Conservation (phyloP, 805 yeast genomes). For the Saccharomycopsis amapae region DNA sequence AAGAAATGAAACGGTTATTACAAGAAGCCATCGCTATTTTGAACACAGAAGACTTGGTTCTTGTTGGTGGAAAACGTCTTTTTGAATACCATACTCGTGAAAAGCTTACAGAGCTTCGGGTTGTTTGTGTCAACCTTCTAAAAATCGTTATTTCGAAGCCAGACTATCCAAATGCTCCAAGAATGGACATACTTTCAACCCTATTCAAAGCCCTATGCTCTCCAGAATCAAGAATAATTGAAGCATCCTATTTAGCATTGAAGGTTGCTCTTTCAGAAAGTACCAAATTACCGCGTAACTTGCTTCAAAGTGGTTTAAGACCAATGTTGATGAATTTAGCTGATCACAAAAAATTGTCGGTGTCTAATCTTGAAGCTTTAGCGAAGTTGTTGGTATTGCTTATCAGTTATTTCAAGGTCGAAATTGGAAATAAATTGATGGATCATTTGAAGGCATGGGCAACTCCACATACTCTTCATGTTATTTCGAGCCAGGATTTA, state of each 20-base stretch:
- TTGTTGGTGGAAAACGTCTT: constrained; percentile 72
- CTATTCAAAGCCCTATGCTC: constrained; percentile 90
- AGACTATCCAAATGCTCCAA: constrained; percentile 69
- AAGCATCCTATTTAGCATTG: constrained; percentile 87
- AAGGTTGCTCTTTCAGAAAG: constrained; percentile 77
- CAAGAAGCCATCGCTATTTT: constrained; percentile 89
- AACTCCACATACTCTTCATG: constrained; percentile 67
- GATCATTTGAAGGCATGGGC: constrained; percentile 98
- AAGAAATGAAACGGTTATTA: constrained; percentile 75
- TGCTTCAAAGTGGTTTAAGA: constrained; percentile 88
- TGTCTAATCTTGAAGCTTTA: constrained; percentile 83
- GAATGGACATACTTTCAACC: constrained; percentile 82
- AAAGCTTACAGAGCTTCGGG: constrained; percentile 77
- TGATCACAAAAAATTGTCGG: constrained; percentile 84
- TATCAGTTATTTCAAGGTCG: constrained; percentile 94
- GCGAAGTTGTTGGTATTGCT: constrained; percentile 79
- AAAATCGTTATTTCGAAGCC: constrained; percentile 80
- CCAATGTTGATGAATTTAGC: constrained; percentile 95
- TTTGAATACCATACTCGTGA: constrained; percentile 83
- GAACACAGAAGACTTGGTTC: constrained; percentile 94
- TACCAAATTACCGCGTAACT: constrained; percentile 84
- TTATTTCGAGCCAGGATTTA: constrained; percentile 69
- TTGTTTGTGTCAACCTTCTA: constrained; percentile 80
- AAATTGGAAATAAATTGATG: constrained; percentile 85
- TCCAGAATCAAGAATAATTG: constrained; percentile 75